Base-by-base conservation (phyloP, 148 eudicot species). In the Rhododendron kiyosumense region DNA sequence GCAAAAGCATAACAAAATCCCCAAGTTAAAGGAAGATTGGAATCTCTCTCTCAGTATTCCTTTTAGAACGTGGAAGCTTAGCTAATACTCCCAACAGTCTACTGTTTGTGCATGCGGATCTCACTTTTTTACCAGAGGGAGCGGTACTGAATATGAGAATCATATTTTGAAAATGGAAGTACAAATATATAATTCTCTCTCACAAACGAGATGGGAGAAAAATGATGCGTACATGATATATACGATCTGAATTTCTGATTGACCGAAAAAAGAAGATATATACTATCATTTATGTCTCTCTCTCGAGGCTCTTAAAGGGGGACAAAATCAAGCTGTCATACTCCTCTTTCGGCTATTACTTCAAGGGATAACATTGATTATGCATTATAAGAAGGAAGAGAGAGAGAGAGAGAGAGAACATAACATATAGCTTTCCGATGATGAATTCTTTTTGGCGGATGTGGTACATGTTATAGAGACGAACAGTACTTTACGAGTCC, bases 291-390 rank as follows among this genome's bases (percentile, higher is more conserved):
- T 67, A n/a, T 65, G 14, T 67, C 74, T 65, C 73, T 26, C 30
- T 67, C 74, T 67, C 32, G 26, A n/a, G 36, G 38, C 14, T 57
- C n/a, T 26, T 30, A 54, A 81, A 20, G 43, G 18, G 81, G 51
- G 54, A 45, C 12, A 78, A 78, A 76, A 49, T 82, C 32, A 38
- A 59, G 28, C 10, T 7, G 28, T 48, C 41, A 38, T 24, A 38
- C 26, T 36, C 48, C 84, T 59, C 73, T 82, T 82, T 82, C 84
- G 84, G 73, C 74, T 67, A n/a, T 10, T 26, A n/a, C 13, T 10
- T 1, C 32, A 67, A 67, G 74, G 74, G 74, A 67, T 67, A 67
- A 76, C 2, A 20, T 18, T 34, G 79, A 18, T 10, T 38, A 38
- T 74, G 3, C 61, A 54, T 52, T 14, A 52, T 3, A 5, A 8